Conservation (phyloP, 169 alveolate genomes). For the Besnoitia besnoiti region DNA sequence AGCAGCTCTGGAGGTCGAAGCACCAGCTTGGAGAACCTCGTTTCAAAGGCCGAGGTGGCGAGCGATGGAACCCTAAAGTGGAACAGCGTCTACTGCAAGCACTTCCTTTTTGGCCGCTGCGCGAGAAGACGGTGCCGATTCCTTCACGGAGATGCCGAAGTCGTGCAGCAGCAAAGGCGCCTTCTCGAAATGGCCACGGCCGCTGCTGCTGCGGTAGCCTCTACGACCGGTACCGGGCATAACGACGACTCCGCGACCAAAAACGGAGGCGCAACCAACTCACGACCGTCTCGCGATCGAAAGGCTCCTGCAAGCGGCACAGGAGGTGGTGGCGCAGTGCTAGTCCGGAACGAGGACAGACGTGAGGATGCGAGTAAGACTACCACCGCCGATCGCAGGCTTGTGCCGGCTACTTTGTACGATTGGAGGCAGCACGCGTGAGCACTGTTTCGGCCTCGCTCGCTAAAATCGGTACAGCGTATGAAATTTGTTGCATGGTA, state of each 20-base stretch:
- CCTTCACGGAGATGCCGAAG: slow-evolving; percentile 50
- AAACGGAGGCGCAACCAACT: background rate
- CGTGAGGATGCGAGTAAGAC: background rate
- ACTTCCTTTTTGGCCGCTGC: slow-evolving; percentile 62
- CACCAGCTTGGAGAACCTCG: background rate
- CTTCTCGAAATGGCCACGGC: slow-evolving; percentile 48
- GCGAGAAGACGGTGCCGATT: slow-evolving; percentile 64
- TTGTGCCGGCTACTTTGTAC: too few species aligned
- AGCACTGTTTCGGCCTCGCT: too few species aligned
- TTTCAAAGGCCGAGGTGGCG: background rate
- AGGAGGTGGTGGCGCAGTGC: background rate
- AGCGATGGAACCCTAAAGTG: slow-evolving; percentile 19
- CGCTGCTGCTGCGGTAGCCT: slow-evolving; percentile 43
- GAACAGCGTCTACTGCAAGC: slow-evolving; percentile 60
- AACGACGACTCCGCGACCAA: background rate
- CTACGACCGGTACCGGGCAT: background rate
- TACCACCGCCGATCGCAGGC: background rate
- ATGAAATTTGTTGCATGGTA: too few species aligned
- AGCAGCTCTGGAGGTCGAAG: background rate
- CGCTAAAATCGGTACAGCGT: too few species aligned
- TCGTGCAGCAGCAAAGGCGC: slow-evolving; percentile 28
- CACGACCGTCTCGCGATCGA: background rate
- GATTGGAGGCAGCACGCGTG: too few species aligned
- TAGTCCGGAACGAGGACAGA: background rate
- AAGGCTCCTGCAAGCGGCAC: background rate